Percentiles rank a stretch among this genome's conserved stretches.
Conservation (phyloP, 495 filamentous ascomycete genomes). For the Xylaria cubensis region DNA sequence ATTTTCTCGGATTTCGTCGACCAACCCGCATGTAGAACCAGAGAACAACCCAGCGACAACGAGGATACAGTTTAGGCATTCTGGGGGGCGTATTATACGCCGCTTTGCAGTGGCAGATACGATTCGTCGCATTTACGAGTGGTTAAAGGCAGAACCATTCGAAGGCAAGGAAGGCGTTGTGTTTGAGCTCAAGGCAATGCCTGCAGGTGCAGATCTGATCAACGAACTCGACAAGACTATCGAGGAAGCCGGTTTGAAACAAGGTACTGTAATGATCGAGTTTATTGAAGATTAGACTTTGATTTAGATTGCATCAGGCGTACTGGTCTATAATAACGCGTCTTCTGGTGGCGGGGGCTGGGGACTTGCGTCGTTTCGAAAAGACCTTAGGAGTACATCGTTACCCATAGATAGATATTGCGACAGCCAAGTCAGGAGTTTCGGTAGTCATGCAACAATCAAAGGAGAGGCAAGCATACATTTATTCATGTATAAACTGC, state of each 20-base stretch:
- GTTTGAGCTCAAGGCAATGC: slow-evolving; percentile 79
- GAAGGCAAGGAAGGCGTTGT: slow-evolving; percentile 76
- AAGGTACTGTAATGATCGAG: slow-evolving; percentile 92
- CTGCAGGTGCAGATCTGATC: slow-evolving; percentile 81
- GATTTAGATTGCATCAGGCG: slow-evolving; percentile 3
- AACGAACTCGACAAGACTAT: slow-evolving; percentile 74
- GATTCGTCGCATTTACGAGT: slow-evolving; percentile 88
- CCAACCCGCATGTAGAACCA: slow-evolving; percentile 80
- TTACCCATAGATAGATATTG: slow-evolving; percentile 22
- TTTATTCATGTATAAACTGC: background rate
- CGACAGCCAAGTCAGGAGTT: slow-evolving; percentile 4
- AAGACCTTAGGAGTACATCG: slow-evolving; percentile 3
- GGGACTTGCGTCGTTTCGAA: slow-evolving; percentile 10
- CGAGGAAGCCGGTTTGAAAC: slow-evolving; percentile 83
- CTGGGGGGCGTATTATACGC: slow-evolving; percentile 80
- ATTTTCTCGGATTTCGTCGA: slow-evolving; percentile 72
- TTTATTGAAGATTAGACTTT: slow-evolving; percentile 69
- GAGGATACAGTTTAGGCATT: slow-evolving; percentile 90
- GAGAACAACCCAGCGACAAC: slow-evolving; percentile 68
- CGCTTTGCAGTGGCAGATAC: slow-evolving; percentile 81
- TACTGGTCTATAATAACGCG: slow-evolving; percentile 1
- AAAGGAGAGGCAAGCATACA: background rate
- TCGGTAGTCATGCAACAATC: background rate
- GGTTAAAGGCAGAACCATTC: slow-evolving; percentile 85
- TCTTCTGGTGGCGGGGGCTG: background rate